Conservation (phyloP, 1,284 basidiomycete genomes). For the Gomphus sp. region DNA sequence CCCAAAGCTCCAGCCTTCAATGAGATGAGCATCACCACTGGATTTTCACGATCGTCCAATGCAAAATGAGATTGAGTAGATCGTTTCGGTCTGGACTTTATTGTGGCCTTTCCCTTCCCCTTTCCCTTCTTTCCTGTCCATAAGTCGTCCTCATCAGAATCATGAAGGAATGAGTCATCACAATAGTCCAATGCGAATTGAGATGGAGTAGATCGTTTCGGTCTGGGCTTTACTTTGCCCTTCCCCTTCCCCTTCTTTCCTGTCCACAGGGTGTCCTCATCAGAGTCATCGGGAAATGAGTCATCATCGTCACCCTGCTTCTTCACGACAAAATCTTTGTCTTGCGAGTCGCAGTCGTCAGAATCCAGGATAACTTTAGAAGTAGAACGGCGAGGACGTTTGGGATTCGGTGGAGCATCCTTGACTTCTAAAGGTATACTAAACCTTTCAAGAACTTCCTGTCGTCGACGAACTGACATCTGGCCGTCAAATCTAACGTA, state of each 20-base stretch:
- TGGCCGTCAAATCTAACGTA: conserved; percentile 78
- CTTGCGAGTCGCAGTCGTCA: conserved; percentile 22
- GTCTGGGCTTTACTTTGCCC: conserved; percentile 25
- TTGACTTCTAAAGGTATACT: conserved; percentile 42
- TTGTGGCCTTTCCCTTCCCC: conserved; percentile 21
- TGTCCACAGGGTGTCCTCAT: conserved; percentile 20
- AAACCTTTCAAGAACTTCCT: conserved; percentile 70
- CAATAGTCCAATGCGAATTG: conserved; percentile 12
- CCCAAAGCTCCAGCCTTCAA: conserved; percentile 79
- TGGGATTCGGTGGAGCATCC: conserved; percentile 9
- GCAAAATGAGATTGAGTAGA: conserved; percentile 24
- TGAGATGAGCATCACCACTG: conserved; percentile 80
- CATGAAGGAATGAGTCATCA: conserved; percentile 33
- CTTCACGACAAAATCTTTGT: conserved; percentile 18
- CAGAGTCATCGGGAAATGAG: conserved; percentile 33
- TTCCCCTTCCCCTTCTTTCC: conserved; percentile 19
- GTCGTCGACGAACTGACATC: conserved; percentile 69
- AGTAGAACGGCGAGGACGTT: conserved; percentile 17
- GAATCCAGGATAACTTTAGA: conserved; percentile 15
- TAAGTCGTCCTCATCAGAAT: conserved; percentile 25
- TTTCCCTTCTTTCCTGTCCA: conserved; percentile 18
- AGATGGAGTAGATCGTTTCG: conserved; percentile 26
- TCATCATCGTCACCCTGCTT: conserved; percentile 25
- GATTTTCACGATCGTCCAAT: conserved; percentile 32
- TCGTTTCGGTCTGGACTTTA: conserved; percentile 25